Percentiles rank a stretch among this genome's conserved stretches.
These are phyloP conservation scores for Coemansia sp. DNA, from an alignment of 192 early-diverging fungal genomes.

Conservation along the genomic window DNA sequence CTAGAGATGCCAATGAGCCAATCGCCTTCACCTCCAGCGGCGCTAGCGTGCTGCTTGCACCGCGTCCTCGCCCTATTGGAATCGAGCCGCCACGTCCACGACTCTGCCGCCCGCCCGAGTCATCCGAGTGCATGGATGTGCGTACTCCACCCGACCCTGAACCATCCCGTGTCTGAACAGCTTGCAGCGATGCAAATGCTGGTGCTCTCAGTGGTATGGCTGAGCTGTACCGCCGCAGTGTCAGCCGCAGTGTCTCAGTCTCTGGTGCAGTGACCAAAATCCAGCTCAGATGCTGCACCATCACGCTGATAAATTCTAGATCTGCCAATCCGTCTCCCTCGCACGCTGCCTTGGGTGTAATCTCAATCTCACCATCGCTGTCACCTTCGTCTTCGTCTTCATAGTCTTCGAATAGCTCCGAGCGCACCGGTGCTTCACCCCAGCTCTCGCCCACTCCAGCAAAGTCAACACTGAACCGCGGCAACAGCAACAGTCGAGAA, in stretches of 20 bases:
- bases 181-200: conserved; percentile 13
- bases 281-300: conserved; percentile 97
- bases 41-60: conserved; percentile 3
- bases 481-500: conserved; percentile 78
- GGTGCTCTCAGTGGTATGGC: conserved; percentile 36
- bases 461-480: conserved; percentile 20
- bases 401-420: background rate
- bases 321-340: conserved; percentile 15
- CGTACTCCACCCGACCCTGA: background rate
- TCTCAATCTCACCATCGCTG: background rate
- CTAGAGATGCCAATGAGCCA: background rate
- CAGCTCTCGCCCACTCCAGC: background rate
- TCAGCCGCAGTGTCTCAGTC: conserved; percentile 73
- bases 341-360: background rate
- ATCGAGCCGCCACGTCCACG: conserved; percentile 1
- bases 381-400: conserved; percentile 8
- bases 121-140: conserved; percentile 10
- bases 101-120: background rate
- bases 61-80: background rate
- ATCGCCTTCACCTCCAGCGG: background rate
- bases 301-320: conserved; percentile 88
- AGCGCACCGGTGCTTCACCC: background rate
- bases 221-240: conserved; percentile 76
- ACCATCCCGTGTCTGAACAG: conserved; percentile 5
- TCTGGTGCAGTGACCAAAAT: conserved; percentile 96